Evolutionary conservation across 371 early-diverging fungal species (phyloP).

Genomic region (Chytridium lagenaria): DNA sequence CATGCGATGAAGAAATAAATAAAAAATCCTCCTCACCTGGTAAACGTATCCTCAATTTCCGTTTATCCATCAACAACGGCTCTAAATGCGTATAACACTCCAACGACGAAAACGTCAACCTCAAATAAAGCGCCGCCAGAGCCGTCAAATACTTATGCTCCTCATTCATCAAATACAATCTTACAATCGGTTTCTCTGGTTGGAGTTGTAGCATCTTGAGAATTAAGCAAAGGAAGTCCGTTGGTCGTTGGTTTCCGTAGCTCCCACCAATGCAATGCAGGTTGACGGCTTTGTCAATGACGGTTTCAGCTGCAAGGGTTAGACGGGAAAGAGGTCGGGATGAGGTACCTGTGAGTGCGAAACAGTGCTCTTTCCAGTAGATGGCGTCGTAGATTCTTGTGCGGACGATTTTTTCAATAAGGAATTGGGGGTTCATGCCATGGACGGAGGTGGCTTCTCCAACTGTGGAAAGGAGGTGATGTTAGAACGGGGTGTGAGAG

Average conservation of each 20-base stretch:
- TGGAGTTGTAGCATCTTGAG: slow-evolving; percentile 91
- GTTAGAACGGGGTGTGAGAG: too few species aligned
- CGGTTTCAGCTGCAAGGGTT: slow-evolving; percentile 69
- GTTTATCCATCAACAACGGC: slow-evolving; percentile 81
- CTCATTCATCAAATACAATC: slow-evolving; percentile 75
- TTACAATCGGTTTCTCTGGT: slow-evolving; percentile 85
- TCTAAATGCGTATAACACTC: slow-evolving; percentile 88
- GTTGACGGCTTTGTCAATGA: slow-evolving; percentile 88
- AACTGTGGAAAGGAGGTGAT: not conserved
- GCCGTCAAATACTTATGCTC: slow-evolving; percentile 91
- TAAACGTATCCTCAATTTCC: slow-evolving; percentile 76
- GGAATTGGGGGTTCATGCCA: slow-evolving; percentile 89
- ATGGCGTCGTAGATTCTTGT: slow-evolving; percentile 87
- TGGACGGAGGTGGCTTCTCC: slow-evolving; percentile 73
- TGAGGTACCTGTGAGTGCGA: slow-evolving; percentile 81
- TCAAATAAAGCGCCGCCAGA: slow-evolving; percentile 86
- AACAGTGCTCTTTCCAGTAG: slow-evolving; percentile 97
- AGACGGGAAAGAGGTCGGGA: not conserved
- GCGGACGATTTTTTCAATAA: slow-evolving; percentile 93
- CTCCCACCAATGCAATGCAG: slow-evolving; percentile 80
- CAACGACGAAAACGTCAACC: slow-evolving; percentile 75
- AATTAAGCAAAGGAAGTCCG: slow-evolving; percentile 86
- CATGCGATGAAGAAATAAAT: too few species aligned
- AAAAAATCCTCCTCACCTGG: not conserved
- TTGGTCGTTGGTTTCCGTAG: slow-evolving; percentile 83